Conservation (phyloP, 2,329 filamentous ascomycete genomes). For the Cryphonectria carpinicola region DNA sequence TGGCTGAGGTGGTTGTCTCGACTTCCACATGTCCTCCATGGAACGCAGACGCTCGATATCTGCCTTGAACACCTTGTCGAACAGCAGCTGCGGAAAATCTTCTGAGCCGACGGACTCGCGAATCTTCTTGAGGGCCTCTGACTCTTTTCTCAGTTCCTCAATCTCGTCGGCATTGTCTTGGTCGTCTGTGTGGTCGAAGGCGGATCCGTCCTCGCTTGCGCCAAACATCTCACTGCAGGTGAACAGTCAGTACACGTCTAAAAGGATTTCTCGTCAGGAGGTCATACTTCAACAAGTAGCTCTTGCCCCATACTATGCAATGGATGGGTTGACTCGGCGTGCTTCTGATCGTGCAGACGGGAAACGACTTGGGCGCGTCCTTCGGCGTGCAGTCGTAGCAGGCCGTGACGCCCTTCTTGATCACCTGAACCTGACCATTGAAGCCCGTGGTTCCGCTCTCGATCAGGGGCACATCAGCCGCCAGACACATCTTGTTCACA, state of each 20-base stretch:
- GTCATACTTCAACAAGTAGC: slow-evolving; percentile 78
- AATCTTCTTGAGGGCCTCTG: slow-evolving; percentile 81
- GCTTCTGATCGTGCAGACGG: slow-evolving; percentile 95
- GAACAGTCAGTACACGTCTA: slow-evolving; percentile 12
- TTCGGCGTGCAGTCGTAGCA: slow-evolving; percentile 96
- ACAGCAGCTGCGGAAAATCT: slow-evolving; percentile 78
- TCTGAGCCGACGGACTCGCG: slow-evolving; percentile 77
- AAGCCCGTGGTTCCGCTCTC: slow-evolving; percentile 98
- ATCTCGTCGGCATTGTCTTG: slow-evolving; percentile 87
- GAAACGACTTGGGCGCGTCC: slow-evolving; percentile 87
- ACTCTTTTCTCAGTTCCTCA: slow-evolving; percentile 81
- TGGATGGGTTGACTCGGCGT: slow-evolving; percentile 96
- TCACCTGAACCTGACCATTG: slow-evolving; percentile 96
- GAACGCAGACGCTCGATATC: slow-evolving; percentile 82
- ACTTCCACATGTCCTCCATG: slow-evolving; percentile 98
- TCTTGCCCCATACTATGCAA: slow-evolving; percentile 98
- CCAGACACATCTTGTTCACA: slow-evolving; percentile 96
- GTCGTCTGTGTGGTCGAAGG: slow-evolving; percentile 79
- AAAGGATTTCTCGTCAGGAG: slow-evolving; percentile 29
- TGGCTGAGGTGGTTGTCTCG: slow-evolving; percentile 71
- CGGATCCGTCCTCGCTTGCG: slow-evolving; percentile 81
- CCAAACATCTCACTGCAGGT: slow-evolving; percentile 77
- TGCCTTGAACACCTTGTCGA: slow-evolving; percentile 88
- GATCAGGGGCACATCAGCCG: slow-evolving; percentile 85
- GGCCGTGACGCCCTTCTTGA: slow-evolving; percentile 87